Conservation (phyloP, 169 alveolate species). For the Cyclospora cayetanensis region DNA sequence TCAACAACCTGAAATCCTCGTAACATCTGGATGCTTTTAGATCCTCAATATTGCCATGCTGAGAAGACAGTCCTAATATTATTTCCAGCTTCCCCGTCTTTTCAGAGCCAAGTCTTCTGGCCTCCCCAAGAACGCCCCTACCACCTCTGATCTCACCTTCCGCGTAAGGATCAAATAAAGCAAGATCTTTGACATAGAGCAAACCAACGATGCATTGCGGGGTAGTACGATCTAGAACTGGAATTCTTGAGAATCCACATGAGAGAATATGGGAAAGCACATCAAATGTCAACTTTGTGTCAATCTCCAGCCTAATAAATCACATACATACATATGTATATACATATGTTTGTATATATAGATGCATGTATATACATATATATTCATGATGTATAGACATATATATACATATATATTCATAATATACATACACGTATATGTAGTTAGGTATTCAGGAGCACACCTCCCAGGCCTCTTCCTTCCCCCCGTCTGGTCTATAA, state of each 20-base stretch:
- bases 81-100: background rate
- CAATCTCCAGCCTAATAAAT: slow-evolving; percentile 35
- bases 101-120: background rate
- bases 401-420: background rate
- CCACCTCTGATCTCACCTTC: background rate
- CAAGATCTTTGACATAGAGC: slow-evolving; percentile 60
- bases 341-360: background rate
- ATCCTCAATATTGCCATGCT: too few species aligned
- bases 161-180: slow-evolving; percentile 37
- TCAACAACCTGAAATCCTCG: too few species aligned
- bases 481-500: too few species aligned
- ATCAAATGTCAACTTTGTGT: slow-evolving; percentile 44
- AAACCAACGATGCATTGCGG: slow-evolving; percentile 70
- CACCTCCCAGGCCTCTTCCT: too few species aligned
- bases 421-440: too few species aligned
- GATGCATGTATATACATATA: background rate
- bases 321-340: background rate
- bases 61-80: background rate
- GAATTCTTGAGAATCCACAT: slow-evolving; percentile 64
- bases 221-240: slow-evolving; percentile 51
- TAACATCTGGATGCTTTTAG: too few species aligned
- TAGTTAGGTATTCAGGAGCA: too few species aligned
- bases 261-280: background rate
- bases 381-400: background rate
- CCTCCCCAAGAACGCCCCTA: background rate